Base-by-base conservation (phyloP, 2,329 filamentous ascomycete genomes). In the Exophiala aquamarina region DNA sequence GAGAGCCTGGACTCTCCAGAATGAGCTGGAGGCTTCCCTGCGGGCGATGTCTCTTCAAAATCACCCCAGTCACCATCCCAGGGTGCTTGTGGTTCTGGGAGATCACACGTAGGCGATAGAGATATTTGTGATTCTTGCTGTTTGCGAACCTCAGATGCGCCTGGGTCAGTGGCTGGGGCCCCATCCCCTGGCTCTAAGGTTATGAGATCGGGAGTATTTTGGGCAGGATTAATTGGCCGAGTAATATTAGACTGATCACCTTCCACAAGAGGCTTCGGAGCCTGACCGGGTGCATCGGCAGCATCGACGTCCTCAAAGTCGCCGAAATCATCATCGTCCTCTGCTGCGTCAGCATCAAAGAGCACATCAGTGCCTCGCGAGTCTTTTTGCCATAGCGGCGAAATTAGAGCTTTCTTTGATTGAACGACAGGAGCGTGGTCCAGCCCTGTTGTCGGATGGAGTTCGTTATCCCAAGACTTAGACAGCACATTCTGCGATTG, bases 281-380 rank as follows among this genome's bases (percentile, higher is more conserved):
- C 6, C 11, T 26, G 6, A 6, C 11, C 11, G 6, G 11, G 6
- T 26, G 23, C 11, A 11, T 31, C 21, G 10, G 19, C n/a, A 20
- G 11, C 15, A 18, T n/a, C 40, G 17, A 79, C 80, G 35, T 76
- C 73, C 63, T 86, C 82, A 59, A 87, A 87, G 45, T 86, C 83
- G 1, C 83, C 82, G 67, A 83, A 86, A 20, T 74, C 79, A 23
- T 61, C 56, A 11, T 57, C 58, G 21, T 18, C 60, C 43, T 73
- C 74, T 54, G 77, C 77, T 40, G 81, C 75, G 33, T 78, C 76
- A 28, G 78, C 83, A 64, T 88, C 84, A 61, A 88, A 88, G 2
- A 88, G 68, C 3, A 88, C 76, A 54, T 81, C 77, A 2, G 56
- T 61, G 11, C 61, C 59, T 21, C 29, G 20, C 3, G 3, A n/a